A percentile compares a stretch with the other conserved stretches of the same genome.
Evolutionary conservation across 2,329 filamentous ascomycete species (phyloP).

Genomic region (Penicillium sp.): DNA sequence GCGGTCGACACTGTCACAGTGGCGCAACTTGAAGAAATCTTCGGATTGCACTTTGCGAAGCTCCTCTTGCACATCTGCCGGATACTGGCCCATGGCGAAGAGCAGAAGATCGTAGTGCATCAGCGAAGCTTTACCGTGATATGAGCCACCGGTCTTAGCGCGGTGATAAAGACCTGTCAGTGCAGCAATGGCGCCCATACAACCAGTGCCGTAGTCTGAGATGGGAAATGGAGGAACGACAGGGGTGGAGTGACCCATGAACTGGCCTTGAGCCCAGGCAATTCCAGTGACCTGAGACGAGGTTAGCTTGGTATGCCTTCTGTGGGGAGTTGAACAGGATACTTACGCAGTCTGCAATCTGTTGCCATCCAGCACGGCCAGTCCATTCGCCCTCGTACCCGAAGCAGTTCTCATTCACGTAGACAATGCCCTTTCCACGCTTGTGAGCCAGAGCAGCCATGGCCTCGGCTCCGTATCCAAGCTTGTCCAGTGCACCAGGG

Average conservation of each 20-base stretch:
- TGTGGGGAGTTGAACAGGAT: background rate
- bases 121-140: slow-evolving; percentile 64
- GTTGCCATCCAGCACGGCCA: slow-evolving; percentile 67
- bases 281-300: slow-evolving; percentile 42
- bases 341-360: slow-evolving; percentile 68
- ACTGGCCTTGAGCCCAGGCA: slow-evolving; percentile 45
- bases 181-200: slow-evolving; percentile 69
- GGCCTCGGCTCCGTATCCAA: slow-evolving; percentile 63
- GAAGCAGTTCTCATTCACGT: slow-evolving; percentile 74
- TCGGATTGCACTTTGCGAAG: slow-evolving; percentile 53
- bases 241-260: slow-evolving; percentile 42
- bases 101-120: slow-evolving; percentile 70
- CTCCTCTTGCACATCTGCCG: slow-evolving; percentile 53
- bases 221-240: slow-evolving; percentile 54
- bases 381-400: slow-evolving; percentile 67
- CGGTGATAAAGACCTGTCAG: slow-evolving; percentile 64
- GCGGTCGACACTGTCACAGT: slow-evolving; percentile 66
- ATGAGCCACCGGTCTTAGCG: slow-evolving; percentile 65
- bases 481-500: slow-evolving; percentile 63
- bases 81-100: slow-evolving; percentile 61
- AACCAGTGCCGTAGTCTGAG: slow-evolving; percentile 68
- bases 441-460: slow-evolving; percentile 56
- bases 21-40: slow-evolving; percentile 59
- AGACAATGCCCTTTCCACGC: slow-evolving; percentile 65
- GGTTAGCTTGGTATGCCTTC: background rate